Evolutionary conservation across 1,139 yeast species (phyloP).

Genomic region (Geotrichum restrictum): DNA sequence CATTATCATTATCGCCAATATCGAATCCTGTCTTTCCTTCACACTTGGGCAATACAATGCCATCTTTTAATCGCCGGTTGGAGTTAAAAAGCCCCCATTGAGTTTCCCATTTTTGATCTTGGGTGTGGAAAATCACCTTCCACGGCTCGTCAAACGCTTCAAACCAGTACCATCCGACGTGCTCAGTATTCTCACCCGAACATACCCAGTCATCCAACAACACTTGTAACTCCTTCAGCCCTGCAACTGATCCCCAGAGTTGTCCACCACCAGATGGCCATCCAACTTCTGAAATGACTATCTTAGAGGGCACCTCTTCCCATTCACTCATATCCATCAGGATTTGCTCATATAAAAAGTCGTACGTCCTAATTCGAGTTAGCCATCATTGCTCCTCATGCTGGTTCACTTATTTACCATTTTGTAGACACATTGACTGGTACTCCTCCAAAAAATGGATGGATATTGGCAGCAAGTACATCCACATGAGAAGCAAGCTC

Average conservation of each 20-base stretch:
- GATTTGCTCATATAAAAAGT: constrained; percentile 48
- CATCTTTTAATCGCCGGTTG: constrained; percentile 46
- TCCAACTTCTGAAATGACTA: constrained; percentile 63
- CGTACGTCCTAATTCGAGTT: constrained; percentile 35
- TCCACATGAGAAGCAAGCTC: constrained; percentile 45
- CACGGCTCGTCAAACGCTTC: constrained; percentile 76
- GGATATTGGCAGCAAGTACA: constrained; percentile 60
- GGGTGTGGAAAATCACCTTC: constrained; percentile 54
- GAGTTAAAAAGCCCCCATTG: constrained; percentile 64
- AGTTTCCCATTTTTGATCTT: constrained; percentile 57
- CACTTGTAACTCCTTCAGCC: constrained; percentile 43
- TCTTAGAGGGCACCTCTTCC: constrained; percentile 30
- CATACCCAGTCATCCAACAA: constrained; percentile 57
- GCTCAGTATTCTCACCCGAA: constrained; percentile 31
- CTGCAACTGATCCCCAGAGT: constrained; percentile 48
- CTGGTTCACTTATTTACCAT: constrained; percentile 40
- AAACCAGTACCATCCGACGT: constrained; percentile 57
- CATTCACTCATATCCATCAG: constrained; percentile 27
- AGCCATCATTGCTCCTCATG: not conserved
- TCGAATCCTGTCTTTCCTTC: constrained; percentile 2
- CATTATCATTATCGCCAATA: too few relatives aligned
- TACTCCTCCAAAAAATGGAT: constrained; percentile 66
- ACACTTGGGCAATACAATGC: constrained; percentile 20
- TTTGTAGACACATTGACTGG: constrained; percentile 47
- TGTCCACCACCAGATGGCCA: constrained; percentile 68